Conservation (phyloP, 257 asterid species). For the Solanum pinnatisectum region DNA sequence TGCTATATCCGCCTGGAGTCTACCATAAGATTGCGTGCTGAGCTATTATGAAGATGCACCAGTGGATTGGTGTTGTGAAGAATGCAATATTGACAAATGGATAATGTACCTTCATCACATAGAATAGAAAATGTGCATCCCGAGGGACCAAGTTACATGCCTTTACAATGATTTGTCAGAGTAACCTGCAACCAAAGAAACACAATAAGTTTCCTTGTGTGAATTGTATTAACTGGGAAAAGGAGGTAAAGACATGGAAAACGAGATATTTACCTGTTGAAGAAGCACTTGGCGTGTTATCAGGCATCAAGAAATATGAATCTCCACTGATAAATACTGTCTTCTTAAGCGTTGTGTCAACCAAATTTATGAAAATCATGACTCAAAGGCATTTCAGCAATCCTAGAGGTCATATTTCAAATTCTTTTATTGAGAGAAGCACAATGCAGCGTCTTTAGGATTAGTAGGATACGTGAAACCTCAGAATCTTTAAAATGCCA, state of each 20-base stretch:
- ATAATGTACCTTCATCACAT: constrained; percentile 5
- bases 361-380: neutral
- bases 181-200: too few species aligned
- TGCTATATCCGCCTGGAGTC: too few species aligned
- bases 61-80: constrained; percentile 40
- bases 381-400: constrained; percentile 4
- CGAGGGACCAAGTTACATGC: neutral
- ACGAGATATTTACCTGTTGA: neutral
- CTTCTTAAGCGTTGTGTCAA: neutral
- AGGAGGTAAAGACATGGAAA: too few species aligned
- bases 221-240: too few species aligned
- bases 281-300: neutral
- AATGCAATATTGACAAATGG: constrained; percentile 14
- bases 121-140: neutral
- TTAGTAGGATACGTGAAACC: constrained; percentile 6
- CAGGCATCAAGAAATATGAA: neutral
- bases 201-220: neutral
- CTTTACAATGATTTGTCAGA: too few species aligned
- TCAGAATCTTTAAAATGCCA: constrained; percentile 8
- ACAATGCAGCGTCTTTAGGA: constrained; percentile 3
- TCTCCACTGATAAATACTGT: neutral
- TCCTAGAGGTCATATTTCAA: neutral
- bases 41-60: neutral
- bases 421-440: neutral
- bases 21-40: constrained; percentile 50